Percentiles rank a stretch among this genome's conserved stretches.
These are phyloP conservation scores for Nitzschia sp. DNA, from an alignment of 108 stramenopile genomes.

Conservation along the genomic window DNA sequence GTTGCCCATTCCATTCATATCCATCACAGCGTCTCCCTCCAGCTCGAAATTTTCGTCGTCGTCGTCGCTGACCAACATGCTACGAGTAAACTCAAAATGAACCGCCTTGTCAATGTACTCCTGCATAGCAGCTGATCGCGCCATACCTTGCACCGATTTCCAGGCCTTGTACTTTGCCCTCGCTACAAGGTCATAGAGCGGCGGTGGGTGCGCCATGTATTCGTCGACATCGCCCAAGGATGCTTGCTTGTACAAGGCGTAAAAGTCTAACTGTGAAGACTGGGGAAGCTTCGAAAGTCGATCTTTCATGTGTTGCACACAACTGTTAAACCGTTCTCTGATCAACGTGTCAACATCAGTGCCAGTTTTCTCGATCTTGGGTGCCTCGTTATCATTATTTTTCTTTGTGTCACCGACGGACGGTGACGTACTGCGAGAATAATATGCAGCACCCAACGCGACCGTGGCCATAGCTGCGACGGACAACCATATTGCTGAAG, in stretches of 20 bases:
- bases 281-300: constrained; percentile 21
- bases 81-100: constrained; percentile 23
- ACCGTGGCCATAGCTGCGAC: neutral
- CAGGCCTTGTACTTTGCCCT: constrained; percentile 72
- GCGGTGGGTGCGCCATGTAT: constrained; percentile 13
- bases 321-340: constrained; percentile 28
- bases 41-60: constrained; percentile 30
- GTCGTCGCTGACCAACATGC: constrained; percentile 39
- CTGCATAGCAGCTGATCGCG: constrained; percentile 43
- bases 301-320: constrained; percentile 25
- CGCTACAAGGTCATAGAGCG: constrained; percentile 59
- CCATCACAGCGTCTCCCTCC: constrained; percentile 54
- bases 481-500: neutral
- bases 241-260: constrained; percentile 90
- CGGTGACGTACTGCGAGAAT: neutral
- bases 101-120: constrained; percentile 71
- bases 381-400: too few relatives aligned
- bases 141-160: constrained; percentile 57
- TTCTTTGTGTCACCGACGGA: too few relatives aligned
- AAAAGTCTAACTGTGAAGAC: constrained; percentile 75
- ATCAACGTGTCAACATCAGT: constrained; percentile 23
- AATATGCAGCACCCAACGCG: neutral
- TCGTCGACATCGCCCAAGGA: constrained; percentile 64
- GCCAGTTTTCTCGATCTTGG: too few relatives aligned
- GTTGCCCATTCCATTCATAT: constrained; percentile 33